These are phyloP conservation scores for Ceratobasidium sp. DNA, from an alignment of 1,284 basidiomycete species.

Conservation along the genomic window DNA sequence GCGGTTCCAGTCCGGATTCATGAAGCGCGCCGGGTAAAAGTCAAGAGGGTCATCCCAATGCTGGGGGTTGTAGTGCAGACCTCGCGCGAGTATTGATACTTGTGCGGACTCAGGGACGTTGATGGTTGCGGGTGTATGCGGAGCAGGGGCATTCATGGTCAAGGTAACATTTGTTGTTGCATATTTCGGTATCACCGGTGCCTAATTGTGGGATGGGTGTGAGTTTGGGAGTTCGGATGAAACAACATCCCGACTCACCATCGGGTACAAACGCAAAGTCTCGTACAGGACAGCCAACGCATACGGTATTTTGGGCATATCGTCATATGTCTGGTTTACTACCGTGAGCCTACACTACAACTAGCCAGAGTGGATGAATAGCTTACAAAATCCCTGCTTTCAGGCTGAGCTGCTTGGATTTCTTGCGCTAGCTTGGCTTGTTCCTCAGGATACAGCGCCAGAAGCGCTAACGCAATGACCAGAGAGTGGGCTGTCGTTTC, in stretches of 20 bases:
- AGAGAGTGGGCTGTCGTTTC: conserved; percentile 69
- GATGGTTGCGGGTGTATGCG: conserved; percentile 55
- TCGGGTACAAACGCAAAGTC: conserved; percentile 68
- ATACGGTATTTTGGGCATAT: conserved; percentile 62
- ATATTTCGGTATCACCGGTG: conserved; percentile 62
- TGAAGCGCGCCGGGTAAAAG: conserved; percentile 65
- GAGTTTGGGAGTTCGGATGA: conserved; percentile 15
- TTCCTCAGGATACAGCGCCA: conserved; percentile 67
- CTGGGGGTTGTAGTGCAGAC: conserved; percentile 62
- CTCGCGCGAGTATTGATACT: conserved; percentile 59
- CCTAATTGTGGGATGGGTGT: conserved; percentile 53
- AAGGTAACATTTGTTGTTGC: conserved; percentile 62
- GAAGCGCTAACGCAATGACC: conserved; percentile 65
- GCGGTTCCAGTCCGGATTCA: conserved; percentile 59
- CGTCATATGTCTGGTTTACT: conserved; percentile 61
- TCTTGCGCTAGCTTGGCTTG: conserved; percentile 70
- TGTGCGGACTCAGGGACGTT: conserved; percentile 59
- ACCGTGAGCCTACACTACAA: neutral
- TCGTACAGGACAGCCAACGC: conserved; percentile 67
- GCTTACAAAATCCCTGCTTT: conserved; percentile 51
- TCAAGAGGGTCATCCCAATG: conserved; percentile 65
- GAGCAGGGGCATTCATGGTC: conserved; percentile 53
- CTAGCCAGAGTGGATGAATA: conserved; percentile 58
- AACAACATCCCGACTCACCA: conserved; percentile 56
- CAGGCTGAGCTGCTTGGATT: conserved; percentile 54